Percentiles rank a stretch among this genome's conserved stretches.
phyloP scores from a whole-genome alignment of 1,284 basidiomycete species.

The Boletus smithii region DNA sequence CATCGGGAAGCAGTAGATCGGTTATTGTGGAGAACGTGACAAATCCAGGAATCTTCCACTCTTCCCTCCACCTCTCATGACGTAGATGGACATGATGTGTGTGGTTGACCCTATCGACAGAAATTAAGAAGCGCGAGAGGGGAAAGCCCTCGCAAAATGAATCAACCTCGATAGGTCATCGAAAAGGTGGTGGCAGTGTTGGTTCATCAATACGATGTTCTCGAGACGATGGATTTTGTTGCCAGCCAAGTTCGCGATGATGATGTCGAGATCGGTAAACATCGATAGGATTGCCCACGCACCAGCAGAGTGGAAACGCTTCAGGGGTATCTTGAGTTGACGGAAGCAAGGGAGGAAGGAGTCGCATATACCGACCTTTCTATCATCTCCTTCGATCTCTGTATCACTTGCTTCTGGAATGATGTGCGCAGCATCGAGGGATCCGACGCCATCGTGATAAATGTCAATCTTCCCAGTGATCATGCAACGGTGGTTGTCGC shows the following conservation, averaged over 20 bases:
- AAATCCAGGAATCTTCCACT: not conserved
- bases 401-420: too few relatives aligned
- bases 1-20: not conserved
- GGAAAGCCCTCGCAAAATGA: too few relatives aligned
- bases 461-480: too few relatives aligned
- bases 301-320: not conserved
- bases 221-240: not conserved
- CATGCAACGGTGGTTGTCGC: too few relatives aligned
- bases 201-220: not conserved
- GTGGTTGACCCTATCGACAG: not conserved
- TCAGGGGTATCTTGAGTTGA: too few relatives aligned
- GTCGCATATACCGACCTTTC: too few relatives aligned
- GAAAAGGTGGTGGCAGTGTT: not conserved
- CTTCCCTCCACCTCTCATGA: accelerated
- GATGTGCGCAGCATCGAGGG: too few relatives aligned
- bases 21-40: not conserved
- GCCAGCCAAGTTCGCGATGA: not conserved
- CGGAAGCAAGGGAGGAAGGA: too few relatives aligned
- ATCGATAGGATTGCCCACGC: not conserved
- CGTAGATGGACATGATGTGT: not conserved
- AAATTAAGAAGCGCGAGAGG: too few relatives aligned
- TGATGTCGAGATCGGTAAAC: not conserved
- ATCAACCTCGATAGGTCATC: too few relatives aligned
- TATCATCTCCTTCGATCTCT: too few relatives aligned
- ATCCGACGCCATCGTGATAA: too few relatives aligned